Conservation (phyloP, 495 filamentous ascomycete species). For the Cairneyella variabilis region DNA sequence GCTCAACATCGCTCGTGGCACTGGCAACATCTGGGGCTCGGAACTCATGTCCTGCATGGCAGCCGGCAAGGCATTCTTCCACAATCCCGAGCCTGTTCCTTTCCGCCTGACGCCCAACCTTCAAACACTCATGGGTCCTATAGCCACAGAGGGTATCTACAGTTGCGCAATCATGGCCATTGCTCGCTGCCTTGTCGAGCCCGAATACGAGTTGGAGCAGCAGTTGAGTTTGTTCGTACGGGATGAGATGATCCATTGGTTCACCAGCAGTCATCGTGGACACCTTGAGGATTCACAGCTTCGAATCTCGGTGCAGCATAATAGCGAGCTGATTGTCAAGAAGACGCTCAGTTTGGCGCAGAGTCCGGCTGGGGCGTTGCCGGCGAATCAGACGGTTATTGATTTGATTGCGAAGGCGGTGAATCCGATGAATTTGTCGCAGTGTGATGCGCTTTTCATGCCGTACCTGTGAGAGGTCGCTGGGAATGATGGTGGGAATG, state of each 20-base stretch:
- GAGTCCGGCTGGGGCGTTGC: conserved; percentile 60
- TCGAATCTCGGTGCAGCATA: conserved; percentile 80
- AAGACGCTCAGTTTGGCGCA: conserved; percentile 77
- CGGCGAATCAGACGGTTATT: conserved; percentile 94
- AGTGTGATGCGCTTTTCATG: conserved; percentile 95
- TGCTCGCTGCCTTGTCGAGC: conserved; percentile 90
- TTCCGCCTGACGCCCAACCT: conserved; percentile 97
- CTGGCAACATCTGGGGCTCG: conserved; percentile 93
- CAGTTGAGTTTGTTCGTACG: conserved; percentile 90
- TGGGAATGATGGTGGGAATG: background rate
- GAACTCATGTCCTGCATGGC: conserved; percentile 87
- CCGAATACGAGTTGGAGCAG: conserved; percentile 84
- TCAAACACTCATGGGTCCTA: conserved; percentile 90
- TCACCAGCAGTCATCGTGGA: conserved; percentile 70
- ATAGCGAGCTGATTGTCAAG: conserved; percentile 87
- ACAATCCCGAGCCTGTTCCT: conserved; percentile 88
- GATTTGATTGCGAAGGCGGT: conserved; percentile 83
- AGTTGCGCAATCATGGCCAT: conserved; percentile 90
- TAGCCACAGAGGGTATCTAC: conserved; percentile 94
- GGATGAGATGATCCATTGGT: conserved; percentile 98
- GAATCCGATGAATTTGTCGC: conserved; percentile 78
- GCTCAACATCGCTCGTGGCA: conserved; percentile 81
- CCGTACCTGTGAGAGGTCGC: conserved; percentile 65
- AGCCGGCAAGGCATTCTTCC: conserved; percentile 76
- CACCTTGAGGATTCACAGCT: conserved; percentile 66